Evolutionary conservation across 495 filamentous ascomycete genomes (phyloP).

Genomic region (Neurospora tetraspora): DNA sequence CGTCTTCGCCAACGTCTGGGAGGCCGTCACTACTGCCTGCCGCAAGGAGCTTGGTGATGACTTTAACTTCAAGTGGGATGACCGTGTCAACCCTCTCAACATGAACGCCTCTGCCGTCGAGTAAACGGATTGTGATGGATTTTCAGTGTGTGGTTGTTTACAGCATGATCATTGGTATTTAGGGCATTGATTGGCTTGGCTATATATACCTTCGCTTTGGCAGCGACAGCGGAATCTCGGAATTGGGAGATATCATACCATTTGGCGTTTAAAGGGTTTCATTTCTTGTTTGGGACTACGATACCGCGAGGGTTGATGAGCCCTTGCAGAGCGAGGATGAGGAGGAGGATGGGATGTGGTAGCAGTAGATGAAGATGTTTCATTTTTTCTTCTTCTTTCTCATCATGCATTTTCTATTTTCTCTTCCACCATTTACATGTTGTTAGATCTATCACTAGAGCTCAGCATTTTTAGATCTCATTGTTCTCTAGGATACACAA

Average conservation of each 20-base stretch:
- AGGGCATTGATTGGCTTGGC: not conserved
- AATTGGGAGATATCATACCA: not conserved
- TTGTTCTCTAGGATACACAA: not conserved
- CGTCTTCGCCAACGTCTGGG: conserved; percentile 69
- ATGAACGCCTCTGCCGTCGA: conserved; percentile 47
- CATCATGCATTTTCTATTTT: not conserved
- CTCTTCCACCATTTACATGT: not conserved
- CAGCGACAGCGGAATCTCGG: not conserved
- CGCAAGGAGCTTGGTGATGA: conserved; percentile 64
- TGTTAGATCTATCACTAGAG: not conserved
- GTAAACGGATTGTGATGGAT: too few species aligned
- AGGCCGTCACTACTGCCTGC: conserved; percentile 93
- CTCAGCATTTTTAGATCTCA: not conserved
- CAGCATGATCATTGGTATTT: not conserved
- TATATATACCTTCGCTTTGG: not conserved
- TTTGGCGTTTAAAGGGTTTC: not conserved
- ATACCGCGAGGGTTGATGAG: not conserved
- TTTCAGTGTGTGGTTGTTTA: not conserved
- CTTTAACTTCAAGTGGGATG: conserved; percentile 41
- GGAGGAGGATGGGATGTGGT: not conserved
- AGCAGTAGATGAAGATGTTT: not conserved
- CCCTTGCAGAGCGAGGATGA: not conserved
- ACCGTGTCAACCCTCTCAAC: conserved; percentile 49
- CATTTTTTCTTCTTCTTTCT: not conserved
- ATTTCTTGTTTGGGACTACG: not conserved